Evolutionary conservation across 345 rosid species (phyloP).

Genomic region (Eucalyptus cloeziana): DNA sequence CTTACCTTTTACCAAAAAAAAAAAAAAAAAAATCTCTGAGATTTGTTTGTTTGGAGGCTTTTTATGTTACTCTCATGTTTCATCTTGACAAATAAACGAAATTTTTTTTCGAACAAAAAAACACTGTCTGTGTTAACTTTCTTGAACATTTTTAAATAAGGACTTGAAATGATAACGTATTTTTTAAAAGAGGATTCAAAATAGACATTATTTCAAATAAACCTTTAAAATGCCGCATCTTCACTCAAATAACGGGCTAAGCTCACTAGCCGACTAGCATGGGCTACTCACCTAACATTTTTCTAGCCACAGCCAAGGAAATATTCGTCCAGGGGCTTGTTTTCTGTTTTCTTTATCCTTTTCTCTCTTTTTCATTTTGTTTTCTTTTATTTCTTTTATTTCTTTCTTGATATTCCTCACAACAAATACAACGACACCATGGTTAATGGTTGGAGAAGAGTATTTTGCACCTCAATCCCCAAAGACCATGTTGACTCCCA

Average conservation of each 20-base stretch:
- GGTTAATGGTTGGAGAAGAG: not conserved
- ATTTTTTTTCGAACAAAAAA: not conserved
- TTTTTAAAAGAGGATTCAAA: not conserved
- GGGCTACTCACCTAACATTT: not conserved
- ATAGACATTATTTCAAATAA: not conserved
- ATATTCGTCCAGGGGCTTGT: not conserved
- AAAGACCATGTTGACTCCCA: not conserved
- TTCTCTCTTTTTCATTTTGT: not conserved
- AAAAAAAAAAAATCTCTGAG: not conserved
- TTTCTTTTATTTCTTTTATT: not conserved
- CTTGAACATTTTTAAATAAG: not conserved
- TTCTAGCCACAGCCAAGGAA: not conserved
- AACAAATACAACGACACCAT: not conserved
- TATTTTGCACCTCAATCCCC: not conserved
- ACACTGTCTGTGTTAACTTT: not conserved
- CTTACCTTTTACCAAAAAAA: too few species aligned
- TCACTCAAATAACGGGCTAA: not conserved
- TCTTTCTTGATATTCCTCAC: not conserved
- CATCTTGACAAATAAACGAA: not conserved
- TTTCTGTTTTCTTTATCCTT: not conserved
- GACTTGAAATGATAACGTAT: not conserved
- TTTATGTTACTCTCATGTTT: not conserved
- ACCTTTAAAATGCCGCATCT: not conserved
- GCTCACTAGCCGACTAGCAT: not conserved
- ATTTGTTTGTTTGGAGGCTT: not conserved